Conservation (phyloP, 495 filamentous ascomycete genomes). For the Hypoxylon lenormandii region DNA sequence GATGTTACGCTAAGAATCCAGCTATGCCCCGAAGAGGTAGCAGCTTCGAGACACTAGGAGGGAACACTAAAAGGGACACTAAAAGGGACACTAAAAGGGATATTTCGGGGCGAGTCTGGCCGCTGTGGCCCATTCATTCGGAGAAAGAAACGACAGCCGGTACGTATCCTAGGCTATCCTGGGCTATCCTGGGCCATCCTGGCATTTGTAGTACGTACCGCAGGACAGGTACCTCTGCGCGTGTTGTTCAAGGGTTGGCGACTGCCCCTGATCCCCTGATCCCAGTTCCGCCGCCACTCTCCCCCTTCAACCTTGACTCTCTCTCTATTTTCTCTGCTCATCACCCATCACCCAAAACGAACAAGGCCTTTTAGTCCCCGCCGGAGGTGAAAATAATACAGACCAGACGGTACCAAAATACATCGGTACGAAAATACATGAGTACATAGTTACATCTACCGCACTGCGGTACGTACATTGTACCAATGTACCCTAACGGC, state of each 20-base stretch:
- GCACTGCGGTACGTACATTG: slow-evolving; percentile 20
- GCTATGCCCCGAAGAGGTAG: slow-evolving; percentile 27
- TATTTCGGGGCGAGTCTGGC: slow-evolving; percentile 46
- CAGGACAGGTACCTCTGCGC: slow-evolving; percentile 44
- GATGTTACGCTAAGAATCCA: slow-evolving; percentile 16
- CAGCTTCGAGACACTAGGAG: neutral
- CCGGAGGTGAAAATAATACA: slow-evolving; percentile 34
- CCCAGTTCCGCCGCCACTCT: slow-evolving; percentile 44
- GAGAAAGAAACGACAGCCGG: slow-evolving; percentile 32
- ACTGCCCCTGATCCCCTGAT: slow-evolving; percentile 40
- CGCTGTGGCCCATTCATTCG: slow-evolving; percentile 42
- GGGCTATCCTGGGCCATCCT: too few species aligned
- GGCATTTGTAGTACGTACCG: slow-evolving; percentile 19
- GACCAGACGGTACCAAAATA: neutral
- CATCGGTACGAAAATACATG: slow-evolving; percentile 22
- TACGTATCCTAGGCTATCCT: slow-evolving; percentile 16
- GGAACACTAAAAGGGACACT: too few species aligned
- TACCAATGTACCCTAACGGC: slow-evolving; percentile 12
- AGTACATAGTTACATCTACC: slow-evolving; percentile 9
- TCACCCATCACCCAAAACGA: slow-evolving; percentile 14
- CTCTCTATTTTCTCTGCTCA: neutral
- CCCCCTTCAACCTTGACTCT: slow-evolving; percentile 18
- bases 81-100: slow-evolving; percentile 41
- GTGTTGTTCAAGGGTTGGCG: slow-evolving; percentile 45
- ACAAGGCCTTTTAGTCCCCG: slow-evolving; percentile 22